A percentile compares a stretch with the other conserved stretches of the same genome.
phyloP scores from a whole-genome alignment of 108 stramenopile species.

The Discostella stelligeroides region DNA sequence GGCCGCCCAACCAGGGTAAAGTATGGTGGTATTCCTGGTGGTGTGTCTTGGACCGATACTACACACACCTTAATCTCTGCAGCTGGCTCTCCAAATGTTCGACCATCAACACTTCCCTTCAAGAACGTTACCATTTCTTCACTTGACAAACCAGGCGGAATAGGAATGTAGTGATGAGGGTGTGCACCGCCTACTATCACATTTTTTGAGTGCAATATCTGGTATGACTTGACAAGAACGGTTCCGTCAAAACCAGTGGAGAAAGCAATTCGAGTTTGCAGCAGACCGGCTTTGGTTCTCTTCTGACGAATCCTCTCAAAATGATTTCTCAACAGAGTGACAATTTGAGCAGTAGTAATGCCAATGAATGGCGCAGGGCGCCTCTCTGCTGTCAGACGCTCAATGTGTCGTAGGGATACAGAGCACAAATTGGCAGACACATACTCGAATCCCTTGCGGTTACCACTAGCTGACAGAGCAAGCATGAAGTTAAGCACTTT shows the following conservation, averaged over 20 bases:
- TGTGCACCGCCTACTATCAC: constrained; percentile 23
- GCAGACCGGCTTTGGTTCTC: not conserved
- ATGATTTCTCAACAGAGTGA: not conserved
- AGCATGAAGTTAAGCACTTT: no score
- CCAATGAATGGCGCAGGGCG: not conserved
- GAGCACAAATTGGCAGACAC: constrained; percentile 5
- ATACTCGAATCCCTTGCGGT: constrained; percentile 1
- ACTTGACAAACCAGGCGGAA: not conserved
- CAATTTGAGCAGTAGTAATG: not conserved
- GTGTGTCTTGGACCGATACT: constrained; percentile 20
- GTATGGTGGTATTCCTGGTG: constrained; percentile 18
- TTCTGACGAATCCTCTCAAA: not conserved
- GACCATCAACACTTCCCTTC: not conserved
- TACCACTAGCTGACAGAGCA: not conserved
- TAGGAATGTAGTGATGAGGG: constrained; percentile 19
- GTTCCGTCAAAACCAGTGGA: constrained; percentile 15
- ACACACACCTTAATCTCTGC: constrained; percentile 20
- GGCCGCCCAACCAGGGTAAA: not conserved
- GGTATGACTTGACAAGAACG: not conserved
- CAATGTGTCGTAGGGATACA: not conserved
- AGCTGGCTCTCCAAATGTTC: constrained; percentile 17
- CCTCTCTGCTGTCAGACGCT: not conserved
- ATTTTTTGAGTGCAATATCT: not conserved
- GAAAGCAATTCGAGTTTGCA: not conserved
- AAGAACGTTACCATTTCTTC: constrained; percentile 8